These are phyloP conservation scores for Raffaelea albimanens DNA, from an alignment of 2,329 filamentous ascomycete genomes.

Conservation along the genomic window DNA sequence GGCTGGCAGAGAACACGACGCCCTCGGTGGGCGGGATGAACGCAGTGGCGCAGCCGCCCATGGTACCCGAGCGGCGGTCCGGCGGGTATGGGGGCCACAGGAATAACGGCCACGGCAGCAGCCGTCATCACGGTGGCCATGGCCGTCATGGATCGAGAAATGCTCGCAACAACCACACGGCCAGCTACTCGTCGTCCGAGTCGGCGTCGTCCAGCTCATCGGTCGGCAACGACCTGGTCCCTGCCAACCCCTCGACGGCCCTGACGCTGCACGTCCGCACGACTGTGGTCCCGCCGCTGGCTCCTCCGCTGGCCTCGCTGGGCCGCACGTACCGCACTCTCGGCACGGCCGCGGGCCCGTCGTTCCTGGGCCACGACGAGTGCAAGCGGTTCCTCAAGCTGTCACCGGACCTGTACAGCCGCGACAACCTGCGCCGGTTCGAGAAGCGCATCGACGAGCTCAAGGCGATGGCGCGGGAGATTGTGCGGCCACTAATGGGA, in stretches of 20 bases:
- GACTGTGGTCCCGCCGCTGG: slow-evolving; percentile 23
- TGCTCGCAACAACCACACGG: background rate
- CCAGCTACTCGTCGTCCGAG: slow-evolving; percentile 5
- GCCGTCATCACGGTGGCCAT: background rate
- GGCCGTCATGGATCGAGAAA: too few species aligned
- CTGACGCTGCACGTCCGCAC: slow-evolving; percentile 14
- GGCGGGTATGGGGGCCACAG: background rate
- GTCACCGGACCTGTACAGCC: slow-evolving; percentile 69
- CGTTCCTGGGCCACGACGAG: slow-evolving; percentile 75
- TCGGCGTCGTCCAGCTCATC: slow-evolving; percentile 12
- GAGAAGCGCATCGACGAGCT: slow-evolving; percentile 84
- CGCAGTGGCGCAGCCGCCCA: background rate
- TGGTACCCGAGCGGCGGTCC: background rate
- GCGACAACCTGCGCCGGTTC: slow-evolving; percentile 78
- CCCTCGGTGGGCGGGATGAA: slow-evolving; percentile 33
- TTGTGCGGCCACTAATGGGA: slow-evolving; percentile 77
- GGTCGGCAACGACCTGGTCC: background rate
- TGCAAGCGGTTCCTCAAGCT: slow-evolving; percentile 85
- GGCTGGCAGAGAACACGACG: slow-evolving; percentile 84
- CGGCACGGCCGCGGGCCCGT: slow-evolving; percentile 48
- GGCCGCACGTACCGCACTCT: slow-evolving; percentile 72
- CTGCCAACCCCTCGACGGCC: background rate
- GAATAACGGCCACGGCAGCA: background rate
- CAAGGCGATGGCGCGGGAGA: slow-evolving; percentile 71
- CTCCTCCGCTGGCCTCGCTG: slow-evolving; percentile 44